Conservation (phyloP, 495 filamentous ascomycete genomes). For the Cryomyces antarcticus region DNA sequence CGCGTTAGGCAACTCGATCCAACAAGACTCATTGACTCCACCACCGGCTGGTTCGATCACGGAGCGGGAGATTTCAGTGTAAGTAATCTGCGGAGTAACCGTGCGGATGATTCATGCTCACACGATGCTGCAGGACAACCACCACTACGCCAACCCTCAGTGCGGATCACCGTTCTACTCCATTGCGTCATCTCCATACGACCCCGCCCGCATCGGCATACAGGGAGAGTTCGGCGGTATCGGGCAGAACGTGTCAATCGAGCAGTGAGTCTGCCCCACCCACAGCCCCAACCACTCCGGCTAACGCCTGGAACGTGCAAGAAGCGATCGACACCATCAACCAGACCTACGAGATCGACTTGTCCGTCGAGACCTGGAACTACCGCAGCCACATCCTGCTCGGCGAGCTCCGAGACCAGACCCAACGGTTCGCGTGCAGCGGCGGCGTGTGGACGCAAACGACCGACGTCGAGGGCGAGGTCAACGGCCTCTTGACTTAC, state of each 20-base stretch:
- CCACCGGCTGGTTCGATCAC: slow-evolving; percentile 40
- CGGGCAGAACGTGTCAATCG: slow-evolving; percentile 36
- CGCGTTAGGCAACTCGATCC: slow-evolving; percentile 35
- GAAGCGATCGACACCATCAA: slow-evolving; percentile 34
- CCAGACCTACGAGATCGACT: slow-evolving; percentile 44
- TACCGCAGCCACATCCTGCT: slow-evolving; percentile 35
- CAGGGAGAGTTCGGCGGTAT: slow-evolving; percentile 52
- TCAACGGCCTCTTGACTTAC: slow-evolving; percentile 49
- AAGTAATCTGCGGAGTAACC: slow-evolving; percentile 1
- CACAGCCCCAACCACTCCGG: not conserved
- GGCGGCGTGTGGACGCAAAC: slow-evolving; percentile 46
- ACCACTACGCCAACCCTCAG: slow-evolving; percentile 51
- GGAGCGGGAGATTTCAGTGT: slow-evolving; percentile 37
- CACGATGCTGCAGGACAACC: slow-evolving; percentile 31
- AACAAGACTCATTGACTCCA: slow-evolving; percentile 36
- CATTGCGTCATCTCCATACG: slow-evolving; percentile 31
- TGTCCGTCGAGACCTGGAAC: slow-evolving; percentile 38
- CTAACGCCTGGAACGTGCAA: slow-evolving; percentile 31
- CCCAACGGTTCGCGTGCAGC: slow-evolving; percentile 34
- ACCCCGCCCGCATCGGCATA: slow-evolving; percentile 37
- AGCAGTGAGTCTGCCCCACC: slow-evolving; percentile 19
- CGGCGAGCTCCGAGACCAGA: slow-evolving; percentile 34
- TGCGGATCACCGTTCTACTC: slow-evolving; percentile 48
- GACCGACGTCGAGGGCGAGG: slow-evolving; percentile 54
- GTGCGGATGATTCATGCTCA: not conserved